A percentile compares a stretch with the other conserved stretches of the same genome.
Evolutionary conservation across 176 grass and related monocot species (phyloP).

Genomic region (Musa beccarii): DNA sequence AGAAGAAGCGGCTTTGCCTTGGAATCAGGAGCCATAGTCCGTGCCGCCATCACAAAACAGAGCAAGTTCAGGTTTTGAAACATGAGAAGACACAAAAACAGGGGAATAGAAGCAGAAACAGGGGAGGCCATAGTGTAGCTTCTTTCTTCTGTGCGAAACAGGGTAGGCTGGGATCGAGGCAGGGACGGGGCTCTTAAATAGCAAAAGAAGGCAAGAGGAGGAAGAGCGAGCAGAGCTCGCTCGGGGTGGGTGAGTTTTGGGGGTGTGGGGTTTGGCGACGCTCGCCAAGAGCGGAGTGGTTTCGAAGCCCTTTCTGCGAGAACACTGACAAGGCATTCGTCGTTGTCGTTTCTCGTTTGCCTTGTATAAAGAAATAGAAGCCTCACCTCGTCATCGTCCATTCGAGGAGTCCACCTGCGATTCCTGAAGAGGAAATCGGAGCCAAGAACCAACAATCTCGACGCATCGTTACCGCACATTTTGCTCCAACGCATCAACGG

Average conservation of each 20-base stretch:
- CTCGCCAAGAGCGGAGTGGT: neutral
- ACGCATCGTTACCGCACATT: too few species aligned
- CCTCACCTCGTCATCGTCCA: neutral
- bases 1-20: constrained; percentile 31
- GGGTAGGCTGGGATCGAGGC: neutral
- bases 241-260: too few species aligned
- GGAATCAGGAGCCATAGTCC: neutral
- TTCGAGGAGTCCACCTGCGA: neutral
- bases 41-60: neutral
- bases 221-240: too few species aligned
- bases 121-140: neutral
- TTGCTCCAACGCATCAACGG: too few species aligned
- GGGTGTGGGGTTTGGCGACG: too few species aligned
- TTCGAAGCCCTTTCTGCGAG: neutral
- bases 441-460: too few species aligned
- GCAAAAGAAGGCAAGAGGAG: neutral
- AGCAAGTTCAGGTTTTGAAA: constrained; percentile 13
- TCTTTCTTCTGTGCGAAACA: neutral
- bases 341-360: neutral
- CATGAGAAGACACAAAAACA: constrained; percentile 14
- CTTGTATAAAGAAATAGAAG: neutral
- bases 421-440: too few species aligned
- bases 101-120: neutral
- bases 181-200: neutral
- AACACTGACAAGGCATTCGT: neutral